Percentiles rank a stretch among this genome's conserved stretches.
Conservation (phyloP, 805 yeast species). For the Blastobotrys robertii region DNA sequence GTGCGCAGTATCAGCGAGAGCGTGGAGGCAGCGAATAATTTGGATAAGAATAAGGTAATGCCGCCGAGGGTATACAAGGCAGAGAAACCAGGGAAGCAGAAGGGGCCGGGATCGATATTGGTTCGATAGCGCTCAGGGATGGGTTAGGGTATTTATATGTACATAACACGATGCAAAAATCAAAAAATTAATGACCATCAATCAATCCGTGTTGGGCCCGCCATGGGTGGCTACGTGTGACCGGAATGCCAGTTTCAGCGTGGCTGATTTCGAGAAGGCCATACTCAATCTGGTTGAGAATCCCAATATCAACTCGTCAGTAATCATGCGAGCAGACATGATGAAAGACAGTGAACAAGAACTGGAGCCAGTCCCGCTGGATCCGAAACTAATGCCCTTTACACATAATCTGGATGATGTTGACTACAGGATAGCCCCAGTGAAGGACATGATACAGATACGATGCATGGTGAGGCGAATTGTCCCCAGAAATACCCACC, state of each 20-base stretch:
- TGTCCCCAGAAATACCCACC: constrained; percentile 84
- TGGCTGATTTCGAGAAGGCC: constrained; percentile 58
- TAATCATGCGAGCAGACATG: constrained; percentile 80
- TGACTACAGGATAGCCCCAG: constrained; percentile 37
- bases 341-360: constrained; percentile 11
- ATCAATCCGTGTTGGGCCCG: constrained; percentile 41
- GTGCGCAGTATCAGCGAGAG: constrained; percentile 26
- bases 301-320: constrained; percentile 88
- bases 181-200: no score
- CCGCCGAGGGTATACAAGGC: constrained; percentile 14
- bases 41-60: constrained; percentile 10
- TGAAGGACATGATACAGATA: background rate
- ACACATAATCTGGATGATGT: constrained; percentile 12
- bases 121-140: no score
- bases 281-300: constrained; percentile 70
- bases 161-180: no score
- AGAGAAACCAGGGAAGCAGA: no score
- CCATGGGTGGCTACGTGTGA: constrained; percentile 56
- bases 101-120: no score
- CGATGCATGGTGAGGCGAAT: constrained; percentile 42
- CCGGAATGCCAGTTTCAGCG: constrained; percentile 37
- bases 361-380: constrained; percentile 7
- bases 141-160: no score
- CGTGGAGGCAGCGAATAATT: constrained; percentile 22
- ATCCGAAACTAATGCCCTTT: constrained; percentile 29